Evolutionary conservation across 1,284 basidiomycete species (phyloP), one percentile per base, ranked within the genome.

Genomic region (Porphyrellus sp.): DNA sequence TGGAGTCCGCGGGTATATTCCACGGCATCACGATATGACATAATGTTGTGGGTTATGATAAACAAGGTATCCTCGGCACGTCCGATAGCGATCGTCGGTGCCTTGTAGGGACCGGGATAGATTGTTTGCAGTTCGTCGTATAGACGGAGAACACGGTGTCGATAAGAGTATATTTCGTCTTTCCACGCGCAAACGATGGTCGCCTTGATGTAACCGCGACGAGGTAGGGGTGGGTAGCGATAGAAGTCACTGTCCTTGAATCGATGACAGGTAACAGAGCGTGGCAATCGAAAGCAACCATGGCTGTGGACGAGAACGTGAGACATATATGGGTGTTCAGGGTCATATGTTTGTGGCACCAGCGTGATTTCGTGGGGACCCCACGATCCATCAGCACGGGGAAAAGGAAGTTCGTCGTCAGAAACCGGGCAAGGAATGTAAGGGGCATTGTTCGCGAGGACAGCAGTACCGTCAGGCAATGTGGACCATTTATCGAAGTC

Each of bases 401-500:
- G 49, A 13, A 56, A 45, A 5, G 40, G 55, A 23, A 13, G 0
- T 31, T 56, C 45, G 0, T 56, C 21, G 0, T 1, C 0, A 2
- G 35, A 55, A 31, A 55, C 41, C 0, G 46, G 46, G 8, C 7
- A 16, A 0, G 40, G 44, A 6, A 57, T 53, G 5, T 31, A 56
- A 0, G 44, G 15, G 0, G 49, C 23, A 3, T 57, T 42, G 0
- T 35, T 42, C 0, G 48, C 7, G 8, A 57, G 34, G 1, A 56
- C 5, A n/a, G 8, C 15, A 0, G 40, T 53, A 16, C 44, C 39
- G 8, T 53, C 35, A 6, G 43, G 3, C 11, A 57, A 39, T 0
- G 40, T 53, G 1, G 55, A 16, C 49, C 54, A 56, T 33, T 56
- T 56, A 7, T 56, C 21, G 18, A 52, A 56, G 13, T 47, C 23